phyloP scores from a whole-genome alignment of 1,284 basidiomycete species.

The Naganishia sp. region DNA sequence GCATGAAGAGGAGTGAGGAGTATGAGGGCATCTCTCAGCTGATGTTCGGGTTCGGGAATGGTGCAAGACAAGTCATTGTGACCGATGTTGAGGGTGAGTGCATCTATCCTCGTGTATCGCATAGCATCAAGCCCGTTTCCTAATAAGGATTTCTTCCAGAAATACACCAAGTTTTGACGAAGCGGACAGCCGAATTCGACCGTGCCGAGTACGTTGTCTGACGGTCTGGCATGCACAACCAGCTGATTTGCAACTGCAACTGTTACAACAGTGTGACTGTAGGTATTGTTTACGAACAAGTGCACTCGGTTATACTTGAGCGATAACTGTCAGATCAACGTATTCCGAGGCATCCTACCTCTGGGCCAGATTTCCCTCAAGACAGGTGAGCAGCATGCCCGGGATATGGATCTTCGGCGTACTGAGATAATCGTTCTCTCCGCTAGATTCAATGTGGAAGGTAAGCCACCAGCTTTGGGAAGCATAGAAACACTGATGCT shows the following conservation, averaged over 20 bases:
- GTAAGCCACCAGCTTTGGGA: background rate
- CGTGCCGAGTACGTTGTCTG: slow-evolving; percentile 13
- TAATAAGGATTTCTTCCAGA: background rate
- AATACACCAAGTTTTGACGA: slow-evolving; percentile 26
- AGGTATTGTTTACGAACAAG: background rate
- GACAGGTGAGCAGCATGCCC: slow-evolving; percentile 32
- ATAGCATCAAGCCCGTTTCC: too few relatives aligned
- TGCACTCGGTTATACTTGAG: background rate
- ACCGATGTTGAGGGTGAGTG: slow-evolving; percentile 26
- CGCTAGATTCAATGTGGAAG: slow-evolving; percentile 28
- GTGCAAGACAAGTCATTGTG: slow-evolving; percentile 13
- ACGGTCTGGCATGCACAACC: too few relatives aligned
- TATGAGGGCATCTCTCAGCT: slow-evolving; percentile 31
- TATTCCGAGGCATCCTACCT: slow-evolving; percentile 39
- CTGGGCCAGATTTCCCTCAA: slow-evolving; percentile 38
- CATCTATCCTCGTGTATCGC: too few relatives aligned
- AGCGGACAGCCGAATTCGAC: slow-evolving; percentile 28
- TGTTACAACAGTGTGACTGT: slow-evolving; percentile 14
- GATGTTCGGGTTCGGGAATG: slow-evolving; percentile 21
- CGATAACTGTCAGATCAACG: slow-evolving; percentile 24
- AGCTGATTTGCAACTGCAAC: too few relatives aligned
- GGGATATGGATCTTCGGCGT: background rate
- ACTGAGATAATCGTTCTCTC: background rate
- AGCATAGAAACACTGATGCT: too few relatives aligned
- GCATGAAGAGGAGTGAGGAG: background rate